These are phyloP conservation scores for Hibiscus mutabilis DNA, from an alignment of 345 rosid species.

Conservation along the genomic window DNA sequence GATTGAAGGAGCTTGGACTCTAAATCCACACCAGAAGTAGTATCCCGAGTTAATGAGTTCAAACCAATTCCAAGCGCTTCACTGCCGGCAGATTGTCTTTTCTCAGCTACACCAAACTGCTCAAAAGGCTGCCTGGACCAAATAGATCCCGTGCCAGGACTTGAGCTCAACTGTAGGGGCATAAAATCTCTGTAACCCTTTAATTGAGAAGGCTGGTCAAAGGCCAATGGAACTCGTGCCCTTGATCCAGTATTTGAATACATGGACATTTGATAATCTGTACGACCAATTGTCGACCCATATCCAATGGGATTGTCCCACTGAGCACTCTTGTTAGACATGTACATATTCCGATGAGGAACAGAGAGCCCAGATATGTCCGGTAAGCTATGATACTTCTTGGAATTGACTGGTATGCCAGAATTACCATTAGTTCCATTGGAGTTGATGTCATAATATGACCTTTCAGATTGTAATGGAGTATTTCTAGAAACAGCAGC, in stretches of 20 bases:
- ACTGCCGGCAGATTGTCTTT: no score
- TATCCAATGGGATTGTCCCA: constrained; percentile 53
- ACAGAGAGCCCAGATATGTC: constrained; percentile 70
- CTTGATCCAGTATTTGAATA: constrained; percentile 49
- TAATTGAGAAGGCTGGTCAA: constrained; percentile 36
- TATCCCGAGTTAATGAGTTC: no score
- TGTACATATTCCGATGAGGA: constrained; percentile 44
- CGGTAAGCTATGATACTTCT: constrained; percentile 87
- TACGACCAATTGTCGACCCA: constrained; percentile 43
- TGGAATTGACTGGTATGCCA: constrained; percentile 41
- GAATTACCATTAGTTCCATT: constrained; percentile 36
- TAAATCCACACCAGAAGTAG: no score
- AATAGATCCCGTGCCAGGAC: constrained; percentile 56
- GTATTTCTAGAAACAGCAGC: constrained; percentile 45
- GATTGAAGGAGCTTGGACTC: constrained; percentile 12
- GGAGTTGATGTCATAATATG: constrained; percentile 39
- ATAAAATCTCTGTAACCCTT: no score
- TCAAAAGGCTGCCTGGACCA: constrained; percentile 89
- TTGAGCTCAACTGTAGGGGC: constrained; percentile 23
- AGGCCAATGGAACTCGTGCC: constrained; percentile 36
- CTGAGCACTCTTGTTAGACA: constrained; percentile 40
- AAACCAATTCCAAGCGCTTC: no score
- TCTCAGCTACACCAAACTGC: no score
- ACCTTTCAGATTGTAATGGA: constrained; percentile 44
- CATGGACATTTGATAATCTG: constrained; percentile 39